phyloP scores from a whole-genome alignment of 805 yeast species.

The Ogataea methylovora region DNA sequence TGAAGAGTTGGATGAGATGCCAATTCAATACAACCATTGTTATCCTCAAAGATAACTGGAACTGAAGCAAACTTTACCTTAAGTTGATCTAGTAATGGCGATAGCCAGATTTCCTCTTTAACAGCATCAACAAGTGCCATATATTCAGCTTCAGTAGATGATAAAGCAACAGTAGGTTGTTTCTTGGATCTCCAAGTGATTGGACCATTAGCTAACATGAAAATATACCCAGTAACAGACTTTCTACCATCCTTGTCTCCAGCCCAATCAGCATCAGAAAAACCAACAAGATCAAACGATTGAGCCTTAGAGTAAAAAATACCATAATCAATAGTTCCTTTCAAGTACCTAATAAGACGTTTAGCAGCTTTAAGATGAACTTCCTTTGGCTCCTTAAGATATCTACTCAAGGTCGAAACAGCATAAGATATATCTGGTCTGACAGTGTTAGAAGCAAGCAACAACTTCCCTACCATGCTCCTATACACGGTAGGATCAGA shows the following conservation, averaged over 20 bases:
- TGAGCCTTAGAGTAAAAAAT: not conserved
- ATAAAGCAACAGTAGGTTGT: conserved; percentile 8
- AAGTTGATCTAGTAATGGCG: conserved; percentile 4
- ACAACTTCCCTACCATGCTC: conserved; percentile 3
- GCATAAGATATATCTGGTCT: conserved; percentile 11
- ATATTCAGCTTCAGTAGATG: conserved; percentile 12
- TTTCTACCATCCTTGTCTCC: conserved; percentile 4
- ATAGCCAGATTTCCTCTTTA: conserved; percentile 7
- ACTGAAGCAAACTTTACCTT: too few species aligned
- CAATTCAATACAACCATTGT: not conserved
- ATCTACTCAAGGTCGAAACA: conserved; percentile 19
- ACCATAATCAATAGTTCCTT: conserved; percentile 10
- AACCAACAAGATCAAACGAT: conserved; percentile 4
- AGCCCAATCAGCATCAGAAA: conserved; percentile 11
- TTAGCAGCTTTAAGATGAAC: conserved; percentile 4
- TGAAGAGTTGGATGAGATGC: conserved; percentile 4
- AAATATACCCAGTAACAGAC: conserved; percentile 7
- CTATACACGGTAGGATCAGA: conserved; percentile 1
- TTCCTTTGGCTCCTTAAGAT: conserved; percentile 3
- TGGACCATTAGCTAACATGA: conserved; percentile 4
- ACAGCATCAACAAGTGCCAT: conserved; percentile 5
- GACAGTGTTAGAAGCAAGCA: conserved; percentile 2
- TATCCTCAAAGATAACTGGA: not conserved
- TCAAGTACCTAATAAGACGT: conserved; percentile 7
- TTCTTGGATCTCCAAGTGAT: conserved; percentile 13